A percentile compares a stretch with the other conserved stretches of the same genome.
Evolutionary conservation across 1,139 yeast genomes (phyloP).

Genomic region (Yamadazyma friedrichii): DNA sequence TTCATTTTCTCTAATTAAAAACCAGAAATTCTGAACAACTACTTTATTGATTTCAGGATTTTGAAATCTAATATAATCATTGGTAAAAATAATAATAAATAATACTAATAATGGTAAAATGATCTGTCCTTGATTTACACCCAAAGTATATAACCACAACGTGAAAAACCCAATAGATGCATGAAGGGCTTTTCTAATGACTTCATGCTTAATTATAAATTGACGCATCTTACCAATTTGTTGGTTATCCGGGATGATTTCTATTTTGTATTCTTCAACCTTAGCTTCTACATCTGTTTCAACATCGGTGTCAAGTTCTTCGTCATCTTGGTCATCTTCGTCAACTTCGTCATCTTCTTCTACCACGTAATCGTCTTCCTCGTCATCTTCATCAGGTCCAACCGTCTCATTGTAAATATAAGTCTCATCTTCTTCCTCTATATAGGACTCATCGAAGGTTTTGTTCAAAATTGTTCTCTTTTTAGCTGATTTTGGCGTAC

Average conservation of each 20-base stretch:
- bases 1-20: constrained; percentile 82
- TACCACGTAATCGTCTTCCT: constrained; percentile 14
- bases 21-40: constrained; percentile 69
- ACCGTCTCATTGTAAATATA: constrained; percentile 28
- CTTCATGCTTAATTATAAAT: constrained; percentile 73
- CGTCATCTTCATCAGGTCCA: constrained; percentile 17
- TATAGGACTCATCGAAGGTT: constrained; percentile 27
- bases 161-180: constrained; percentile 85
- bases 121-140: constrained; percentile 54
- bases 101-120: constrained; percentile 57
- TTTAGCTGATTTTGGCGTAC: constrained; percentile 13
- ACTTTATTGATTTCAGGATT: constrained; percentile 58
- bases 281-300: constrained; percentile 8
- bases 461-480: constrained; percentile 23
- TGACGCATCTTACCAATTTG: constrained; percentile 34
- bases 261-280: constrained; percentile 11
- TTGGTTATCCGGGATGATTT: constrained; percentile 3
- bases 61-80: constrained; percentile 69
- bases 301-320: constrained; percentile 10
- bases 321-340: constrained; percentile 14
- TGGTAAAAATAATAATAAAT: constrained; percentile 53
- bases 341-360: constrained; percentile 16
- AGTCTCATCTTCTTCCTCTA: constrained; percentile 41
- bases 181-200: constrained; percentile 84
- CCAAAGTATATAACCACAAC: constrained; percentile 65